Percentiles rank a stretch among this genome's conserved stretches.
Conservation (phyloP, 2,329 filamentous ascomycete species). For the Diaporthe batatas region DNA sequence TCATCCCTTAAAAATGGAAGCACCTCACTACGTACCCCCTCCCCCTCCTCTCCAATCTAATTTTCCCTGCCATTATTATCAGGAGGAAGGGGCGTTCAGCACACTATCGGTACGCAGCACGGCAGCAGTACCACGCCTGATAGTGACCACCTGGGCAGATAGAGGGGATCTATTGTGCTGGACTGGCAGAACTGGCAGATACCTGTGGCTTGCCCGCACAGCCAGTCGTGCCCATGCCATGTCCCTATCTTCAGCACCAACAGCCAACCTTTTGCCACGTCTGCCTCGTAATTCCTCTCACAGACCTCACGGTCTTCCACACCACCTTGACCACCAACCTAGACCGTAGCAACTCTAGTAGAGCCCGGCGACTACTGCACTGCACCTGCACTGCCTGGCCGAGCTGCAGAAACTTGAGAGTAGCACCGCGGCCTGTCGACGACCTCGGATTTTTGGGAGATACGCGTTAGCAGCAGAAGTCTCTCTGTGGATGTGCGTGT, state of each 20-base stretch:
- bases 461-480: background rate
- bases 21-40: conserved; percentile 10
- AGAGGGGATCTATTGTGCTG: no score
- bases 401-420: conserved; percentile 15
- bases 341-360: background rate
- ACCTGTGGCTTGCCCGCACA: conserved; percentile 2
- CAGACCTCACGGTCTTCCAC: background rate
- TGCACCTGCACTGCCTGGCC: background rate
- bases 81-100: conserved; percentile 28
- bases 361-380: background rate
- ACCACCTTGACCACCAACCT: background rate
- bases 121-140: no score
- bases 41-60: conserved; percentile 28
- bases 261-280: background rate
- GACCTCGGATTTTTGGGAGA: conserved; percentile 4
- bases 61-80: conserved; percentile 32
- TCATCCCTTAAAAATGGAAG: conserved; percentile 35
- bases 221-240: conserved; percentile 2
- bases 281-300: background rate
- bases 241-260: conserved; percentile 10
- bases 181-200: background rate
- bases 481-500: background rate
- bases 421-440: background rate
- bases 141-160: no score
- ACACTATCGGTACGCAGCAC: background rate